Base-by-base conservation (phyloP, 2,329 filamentous ascomycete genomes). In the Aspergillus novoparasiticus region DNA sequence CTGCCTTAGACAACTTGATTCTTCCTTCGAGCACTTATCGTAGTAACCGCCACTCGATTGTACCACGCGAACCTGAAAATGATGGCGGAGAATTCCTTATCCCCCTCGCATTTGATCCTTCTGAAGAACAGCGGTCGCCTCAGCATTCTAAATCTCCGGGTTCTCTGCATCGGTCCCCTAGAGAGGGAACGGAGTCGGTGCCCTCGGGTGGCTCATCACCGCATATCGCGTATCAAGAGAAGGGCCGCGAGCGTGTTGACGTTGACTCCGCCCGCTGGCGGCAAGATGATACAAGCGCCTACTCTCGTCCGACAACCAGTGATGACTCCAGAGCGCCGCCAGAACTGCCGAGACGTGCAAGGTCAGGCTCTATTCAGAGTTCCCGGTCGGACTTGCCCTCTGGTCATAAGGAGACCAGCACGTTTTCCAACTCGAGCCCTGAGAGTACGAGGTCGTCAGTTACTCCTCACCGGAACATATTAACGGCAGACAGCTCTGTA, bases 181-280 rank as follows among this genome's bases (percentile, higher is more conserved):
- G 67, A 53, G 68, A 75, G 57, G 68, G 68, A 34, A 62, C 66
- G 41, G 64, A 70, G 34, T 69, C 69, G 74, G 78, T 66, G 68
- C 81, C 68, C 72, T 83, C 69, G 10, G 79, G 73, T 57, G 74
- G 81, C 63, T 86, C 88, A 2, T 93, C 92, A 19, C 92, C 93
- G n/a, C 93, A 97, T 72, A 96, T 96, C 71, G 91, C 93, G 26
- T 96, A 93, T 75, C 93, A 96, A 75, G 92, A 96, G 72, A 95
- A 94, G 77, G 87, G 87, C 2, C 86, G 91, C 51, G 84, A 87
- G 64, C 79, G 84, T 5, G 89, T 88, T 0, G 86, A 88, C 3
- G 56, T 57, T 16, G 73, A 74, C 39, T 54, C 69, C 10, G 58
- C 62, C 45, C 72, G 70, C 23, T 75, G 72, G 69, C 72, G 73